phyloP scores from a whole-genome alignment of 1,139 yeast genomes.

The Magnusiomyces tetraspermus region DNA sequence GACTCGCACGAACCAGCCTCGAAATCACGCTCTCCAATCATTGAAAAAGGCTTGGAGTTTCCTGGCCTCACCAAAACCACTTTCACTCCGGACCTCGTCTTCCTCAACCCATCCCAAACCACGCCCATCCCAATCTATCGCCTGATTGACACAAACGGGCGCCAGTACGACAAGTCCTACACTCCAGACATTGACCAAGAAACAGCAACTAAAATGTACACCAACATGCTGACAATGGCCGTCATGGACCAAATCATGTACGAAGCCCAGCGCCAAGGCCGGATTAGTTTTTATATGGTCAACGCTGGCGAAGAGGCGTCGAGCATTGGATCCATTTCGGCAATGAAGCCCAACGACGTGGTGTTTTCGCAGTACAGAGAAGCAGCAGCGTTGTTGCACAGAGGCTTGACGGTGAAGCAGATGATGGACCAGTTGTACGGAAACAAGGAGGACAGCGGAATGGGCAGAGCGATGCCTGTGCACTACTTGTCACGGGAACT shows the following conservation, averaged over 20 bases:
- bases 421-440: slow-evolving; percentile 31
- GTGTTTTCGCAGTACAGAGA: slow-evolving; percentile 32
- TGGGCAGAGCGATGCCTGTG: slow-evolving; percentile 33
- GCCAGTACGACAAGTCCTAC: slow-evolving; percentile 22
- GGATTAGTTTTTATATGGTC: slow-evolving; percentile 33
- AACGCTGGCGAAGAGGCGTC: slow-evolving; percentile 35
- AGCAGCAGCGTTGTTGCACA: slow-evolving; percentile 29
- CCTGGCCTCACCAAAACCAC: slow-evolving; percentile 28
- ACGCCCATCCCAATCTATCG: slow-evolving; percentile 28
- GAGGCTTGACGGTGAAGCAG: slow-evolving; percentile 30
- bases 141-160: slow-evolving; percentile 27
- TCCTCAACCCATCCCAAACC: slow-evolving; percentile 21
- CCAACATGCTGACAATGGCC: slow-evolving; percentile 29
- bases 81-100: slow-evolving; percentile 22
- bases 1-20: slow-evolving; percentile 19
- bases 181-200: slow-evolving; percentile 24
- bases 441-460: slow-evolving; percentile 28
- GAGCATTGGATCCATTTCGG: slow-evolving; percentile 32
- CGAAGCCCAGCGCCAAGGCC: slow-evolving; percentile 34
- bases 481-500: slow-evolving; percentile 28
- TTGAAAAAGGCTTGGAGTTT: slow-evolving; percentile 25
- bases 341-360: slow-evolving; percentile 27
- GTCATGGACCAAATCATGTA: slow-evolving; percentile 31
- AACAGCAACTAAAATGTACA: slow-evolving; percentile 27
- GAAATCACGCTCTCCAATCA: slow-evolving; percentile 6